Conservation (phyloP, 495 filamentous ascomycete genomes). For the Aspergillus bridgeri region DNA sequence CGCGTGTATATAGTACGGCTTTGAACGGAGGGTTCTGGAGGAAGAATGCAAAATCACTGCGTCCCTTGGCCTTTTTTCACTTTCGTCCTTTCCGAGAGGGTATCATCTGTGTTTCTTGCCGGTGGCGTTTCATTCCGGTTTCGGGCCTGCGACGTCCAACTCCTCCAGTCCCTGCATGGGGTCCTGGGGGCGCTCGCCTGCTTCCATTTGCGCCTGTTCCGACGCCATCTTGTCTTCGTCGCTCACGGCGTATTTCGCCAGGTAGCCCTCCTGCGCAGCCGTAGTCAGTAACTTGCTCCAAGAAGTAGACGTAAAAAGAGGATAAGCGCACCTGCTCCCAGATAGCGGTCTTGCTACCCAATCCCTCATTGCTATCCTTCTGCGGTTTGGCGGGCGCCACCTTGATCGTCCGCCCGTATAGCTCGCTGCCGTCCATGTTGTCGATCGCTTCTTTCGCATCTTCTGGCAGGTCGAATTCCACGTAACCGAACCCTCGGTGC, state of each 20-base stretch:
- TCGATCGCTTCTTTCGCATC: slow-evolving; percentile 96
- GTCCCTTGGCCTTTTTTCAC: slow-evolving; percentile 20
- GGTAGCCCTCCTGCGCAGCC: slow-evolving; percentile 74
- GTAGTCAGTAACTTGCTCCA: slow-evolving; percentile 19
- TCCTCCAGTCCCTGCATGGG: slow-evolving; percentile 96
- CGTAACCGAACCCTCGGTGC: slow-evolving; percentile 93
- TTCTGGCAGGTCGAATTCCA: slow-evolving; percentile 82
- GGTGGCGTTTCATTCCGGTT: slow-evolving; percentile 58
- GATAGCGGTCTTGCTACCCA: slow-evolving; percentile 92
- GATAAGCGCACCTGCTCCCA: slow-evolving; percentile 86
- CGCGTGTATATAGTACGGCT: slow-evolving; percentile 43
- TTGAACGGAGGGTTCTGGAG: slow-evolving; percentile 27
- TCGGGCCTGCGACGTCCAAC: slow-evolving; percentile 89
- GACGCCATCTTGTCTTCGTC: slow-evolving; percentile 75
- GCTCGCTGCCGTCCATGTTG: slow-evolving; percentile 97
- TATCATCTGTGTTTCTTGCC: slow-evolving; percentile 4
- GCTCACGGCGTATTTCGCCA: slow-evolving; percentile 84
- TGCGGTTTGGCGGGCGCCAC: slow-evolving; percentile 89
- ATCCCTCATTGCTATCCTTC: slow-evolving; percentile 78
- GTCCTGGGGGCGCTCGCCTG: slow-evolving; percentile 61
- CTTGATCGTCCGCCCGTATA: slow-evolving; percentile 90
- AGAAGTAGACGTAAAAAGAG: slow-evolving; percentile 27
- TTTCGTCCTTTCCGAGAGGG: slow-evolving; percentile 10
- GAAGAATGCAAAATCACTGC: slow-evolving; percentile 32
- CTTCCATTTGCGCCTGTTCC: slow-evolving; percentile 51